Evolutionary conservation across 1,284 basidiomycete species (phyloP), one percentile per base, ranked within the genome.

Genomic region (Marasmius oreades): DNA sequence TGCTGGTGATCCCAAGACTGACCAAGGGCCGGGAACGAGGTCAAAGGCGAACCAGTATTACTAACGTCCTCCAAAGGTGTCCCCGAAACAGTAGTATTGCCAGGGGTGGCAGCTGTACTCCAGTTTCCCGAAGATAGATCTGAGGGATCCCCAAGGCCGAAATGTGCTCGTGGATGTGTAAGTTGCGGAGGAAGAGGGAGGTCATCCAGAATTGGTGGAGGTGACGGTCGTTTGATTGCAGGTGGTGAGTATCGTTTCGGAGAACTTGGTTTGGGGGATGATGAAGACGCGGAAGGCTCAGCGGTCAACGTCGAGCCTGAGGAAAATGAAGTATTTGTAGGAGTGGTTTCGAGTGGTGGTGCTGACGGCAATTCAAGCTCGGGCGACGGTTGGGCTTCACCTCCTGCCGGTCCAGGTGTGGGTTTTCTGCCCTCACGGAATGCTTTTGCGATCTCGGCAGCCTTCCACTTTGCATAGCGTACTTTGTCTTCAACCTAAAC

Each of bases 391-490:
- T 71, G 68, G 18, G 72, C 60, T 16, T 69, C 70, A 50, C 73
- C 74, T 34, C 71, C 81, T 48, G 82, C 78, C 47, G 86, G 81
- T 11, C 85, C 89, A 1, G 90, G 80, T 1, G 76, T 73, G 45
- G 92, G 91, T 59, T 80, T 82, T 24, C 87, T 81, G 11, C 92
- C 92, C 69, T 95, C 92, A n/a, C 92, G 84, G 66, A 92, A 82
- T 1, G 93, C 92, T 69, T 91, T 95, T 18, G 88, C 82, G 42
- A 96, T 93, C 62, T 95, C 92, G 5, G 88, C 84, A 31, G 93
- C 93, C 69, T 94, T 95, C 93, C 93, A 95, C 72, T 95, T 95
- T 6, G 92, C 81, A 70, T 96, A 96, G 55, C 83, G 86, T 52
- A 93, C 82, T 72, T 94, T 95, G 60, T 87, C 87, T 58, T 81